These are phyloP conservation scores for Zygosaccharomyces kombuchaensis DNA, from an alignment of 805 yeast species.

Conservation along the genomic window DNA sequence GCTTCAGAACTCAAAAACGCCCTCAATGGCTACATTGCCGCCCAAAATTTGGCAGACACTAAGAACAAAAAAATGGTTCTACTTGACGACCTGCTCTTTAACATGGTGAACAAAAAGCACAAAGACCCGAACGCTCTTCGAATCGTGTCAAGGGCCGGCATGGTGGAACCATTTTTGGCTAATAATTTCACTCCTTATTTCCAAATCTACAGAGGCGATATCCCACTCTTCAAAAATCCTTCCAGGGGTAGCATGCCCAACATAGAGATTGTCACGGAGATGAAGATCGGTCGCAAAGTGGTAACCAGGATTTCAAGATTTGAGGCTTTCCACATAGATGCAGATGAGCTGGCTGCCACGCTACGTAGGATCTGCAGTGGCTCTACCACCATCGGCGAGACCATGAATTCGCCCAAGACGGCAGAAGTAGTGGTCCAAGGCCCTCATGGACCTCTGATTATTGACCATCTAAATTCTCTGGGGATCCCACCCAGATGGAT, in stretches of 20 bases:
- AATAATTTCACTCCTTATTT: constrained; percentile 48
- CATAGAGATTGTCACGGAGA: constrained; percentile 63
- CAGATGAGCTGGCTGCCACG: constrained; percentile 61
- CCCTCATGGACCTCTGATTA: constrained; percentile 63
- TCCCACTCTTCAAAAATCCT: constrained; percentile 44
- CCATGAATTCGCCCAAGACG: constrained; percentile 46
- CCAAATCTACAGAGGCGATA: constrained; percentile 39
- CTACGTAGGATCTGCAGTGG: constrained; percentile 83
- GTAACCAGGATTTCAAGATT: constrained; percentile 70
- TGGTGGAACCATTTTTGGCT: constrained; percentile 40
- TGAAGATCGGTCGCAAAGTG: constrained; percentile 75
- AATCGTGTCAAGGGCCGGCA: constrained; percentile 41
- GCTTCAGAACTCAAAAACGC: constrained; percentile 50
- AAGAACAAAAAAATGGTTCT: constrained; percentile 51
- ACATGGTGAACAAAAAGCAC: constrained; percentile 32
- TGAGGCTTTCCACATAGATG: constrained; percentile 62
- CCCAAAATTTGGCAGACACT: constrained; percentile 46
- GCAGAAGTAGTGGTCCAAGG: constrained; percentile 87
- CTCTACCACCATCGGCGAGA: constrained; percentile 68
- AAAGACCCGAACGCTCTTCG: constrained; percentile 35
- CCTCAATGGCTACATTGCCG: constrained; percentile 52
- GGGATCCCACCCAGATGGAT: constrained; percentile 70
- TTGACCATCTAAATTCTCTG: constrained; percentile 51
- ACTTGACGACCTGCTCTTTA: constrained; percentile 51
- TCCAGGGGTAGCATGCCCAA: constrained; percentile 65